Base-by-base conservation (phyloP, 441 rosid species). In the Pelargonium myrrhifolium region DNA sequence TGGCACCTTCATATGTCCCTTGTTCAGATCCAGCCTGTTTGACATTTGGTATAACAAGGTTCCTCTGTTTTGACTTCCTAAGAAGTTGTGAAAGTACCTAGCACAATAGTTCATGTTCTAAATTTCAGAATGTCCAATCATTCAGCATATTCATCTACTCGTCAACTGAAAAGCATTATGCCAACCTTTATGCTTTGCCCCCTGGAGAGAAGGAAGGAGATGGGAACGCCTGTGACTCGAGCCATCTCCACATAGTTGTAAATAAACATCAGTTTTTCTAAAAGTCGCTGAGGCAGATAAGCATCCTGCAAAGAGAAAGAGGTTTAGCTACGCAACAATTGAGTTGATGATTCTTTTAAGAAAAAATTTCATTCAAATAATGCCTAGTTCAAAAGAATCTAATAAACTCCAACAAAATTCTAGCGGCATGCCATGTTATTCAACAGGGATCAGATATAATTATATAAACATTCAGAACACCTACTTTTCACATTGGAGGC, bases 211-310 rank as follows among this genome's bases (percentile, higher is more conserved):
- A 94, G 98, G 78, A 88, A 94, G 65, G 97, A 92, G 59, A 94
- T 73, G 9, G 99, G 99, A 42, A 94, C 99, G 14, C 99, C 99
- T 35, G 98, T 92, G 72, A 92, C 99, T 81, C 97, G 96, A 73
- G 99, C 98, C 99, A 94, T 94, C 83, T 94, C 99, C 53, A 94
- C 94, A 82, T 94, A 91, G 71, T 92, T 94, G 77, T 92, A 94
- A 77, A 94, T 77, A 72, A 69, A 85, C 99, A 92, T 94, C 77
- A 94, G 79, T 78, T 94, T 92, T 77, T 94, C 99, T 83, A 94
- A 73, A 75, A 94, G 95, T 72, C 99, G 81, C 69, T 94, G 99
- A 42, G 99, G 99, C 66, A 94, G 97, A 83, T 94, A 94, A 65
- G 99, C 99, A 83, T 94, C 99, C 99, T 94, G 81, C 76, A 79